Base-by-base conservation (phyloP, 768 basidiomycete genomes). In the Pisolithus orientalis region DNA sequence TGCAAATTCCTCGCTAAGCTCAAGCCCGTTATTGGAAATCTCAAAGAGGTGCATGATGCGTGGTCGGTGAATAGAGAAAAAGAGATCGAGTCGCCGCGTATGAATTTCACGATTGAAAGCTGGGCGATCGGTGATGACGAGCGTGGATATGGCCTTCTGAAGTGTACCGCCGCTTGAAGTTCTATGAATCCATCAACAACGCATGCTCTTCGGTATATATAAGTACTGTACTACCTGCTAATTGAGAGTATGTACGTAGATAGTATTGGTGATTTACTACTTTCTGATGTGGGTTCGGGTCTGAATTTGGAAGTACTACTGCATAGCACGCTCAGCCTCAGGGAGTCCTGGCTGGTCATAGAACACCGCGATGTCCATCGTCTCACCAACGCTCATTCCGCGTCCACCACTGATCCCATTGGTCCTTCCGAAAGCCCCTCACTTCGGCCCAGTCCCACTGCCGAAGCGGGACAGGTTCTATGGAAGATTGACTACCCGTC, bases 371-470 rank as follows among this genome's bases (percentile, higher is more conserved):
- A 80, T 80, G 78, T 76, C 78, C 11, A 70, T 79, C 9, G 77
- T 80, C 29, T 80, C 82, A 17, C 85, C 87, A n/a, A 89, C 88
- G 1, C 66, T 90, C n/a, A 68, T 90, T 40, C 84, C 86, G 6
- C 79, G 79, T 1, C 74, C 75, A n/a, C 77, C 74, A 3, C 53
- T 75, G 29, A 84, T 88, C 62, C 89, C 88, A 1, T 71, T 73
- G 44, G 76, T 89, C 4, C 72, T 90, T 8, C 86, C 89, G 0
- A 75, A 75, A 56, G 74, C 78, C 14, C 87, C 84, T 0, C 80
- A 84, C 50, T 78, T 85, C 0, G 79, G 84, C 53, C 85, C 85
- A 5, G 67, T 74, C 0, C 87, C 87, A 11, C 64, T 84, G 5
- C 74, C 80, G 3, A 73, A 65, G 45, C 58, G 56, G 16, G 72